Base-by-base conservation (phyloP, 768 basidiomycete species). In the Lentinula lateritia region DNA sequence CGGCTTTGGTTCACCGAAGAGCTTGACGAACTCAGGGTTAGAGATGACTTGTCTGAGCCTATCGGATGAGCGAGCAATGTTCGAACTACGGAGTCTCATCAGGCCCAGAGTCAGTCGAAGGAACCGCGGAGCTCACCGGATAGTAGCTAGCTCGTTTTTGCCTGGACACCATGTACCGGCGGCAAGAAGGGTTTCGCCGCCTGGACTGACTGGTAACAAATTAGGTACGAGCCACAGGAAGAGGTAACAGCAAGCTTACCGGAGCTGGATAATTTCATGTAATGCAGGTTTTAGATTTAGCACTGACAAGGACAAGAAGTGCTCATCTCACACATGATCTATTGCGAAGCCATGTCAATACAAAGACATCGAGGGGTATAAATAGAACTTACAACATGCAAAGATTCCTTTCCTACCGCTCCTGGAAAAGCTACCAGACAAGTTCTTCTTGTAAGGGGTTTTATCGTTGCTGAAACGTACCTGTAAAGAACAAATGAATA, bases 401-500 rank as follows among this genome's bases (percentile, higher is more conserved):
- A 93, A 98, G 12, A 88, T 84, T 0, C 95, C 93, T 68, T 98
- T 98, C 45, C 91, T 77, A 2, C 96, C 96, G 34, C 90, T 90
- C 52, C 97, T 79, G 3, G 93, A 95, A 66, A 95, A 92, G 58
- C 87, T 89, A 0, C 92, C 90, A 0, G 89, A 89, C 36, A 98
- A 81, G 9, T 80, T 80, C 6, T 73, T 83, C 75, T 98, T 98
- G 77, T 99, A 99, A 0, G 96, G 96, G 5, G 96, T 99, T 76
- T 95, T 95, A 70, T 95, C 91, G 61, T 92, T 92, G 69, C 90
- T 93, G 74, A 96, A 97, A 13, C 95, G 84, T 23, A 96, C 72
- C 91, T 93, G 62, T 6, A 60, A 36, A 32, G n/a, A 12, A 23
- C 23, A 15, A 39, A 13, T 8, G 28, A 15, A 55, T n/a, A 8